Evolutionary conservation across 2,329 filamentous ascomycete genomes (phyloP), one percentile per base, ranked within the genome.

Genomic region (Curvularia hawaiiensis): DNA sequence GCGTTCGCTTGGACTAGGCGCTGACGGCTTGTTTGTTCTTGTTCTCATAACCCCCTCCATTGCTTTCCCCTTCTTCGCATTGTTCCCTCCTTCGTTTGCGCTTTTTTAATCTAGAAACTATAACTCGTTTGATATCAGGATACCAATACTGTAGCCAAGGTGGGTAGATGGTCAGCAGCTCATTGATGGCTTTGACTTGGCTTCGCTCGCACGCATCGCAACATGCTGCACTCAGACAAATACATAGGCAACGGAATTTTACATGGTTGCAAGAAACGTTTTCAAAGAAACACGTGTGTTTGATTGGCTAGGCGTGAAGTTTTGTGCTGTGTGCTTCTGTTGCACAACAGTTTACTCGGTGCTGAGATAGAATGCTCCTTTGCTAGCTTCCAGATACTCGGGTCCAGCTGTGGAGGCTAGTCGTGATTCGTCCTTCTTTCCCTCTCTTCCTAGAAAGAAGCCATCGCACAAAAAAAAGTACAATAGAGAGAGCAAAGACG

Each of bases 131-230:
- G 20, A 46, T 38, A 30, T 31, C 11, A 52, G 43, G 54, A 56
- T 56, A 56, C 49, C 54, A 56, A 44, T 16, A 14, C 35, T 31
- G 30, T 31, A 52, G 33, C 49, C 43, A 39, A 50, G 45, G 20
- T n/a, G 11, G 30, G 30, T 31, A 31, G 30, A 31, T 31, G 10
- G 45, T 18, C 35, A 9, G 35, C 35, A 35, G 2, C 14, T 38
- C 5, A 18, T 38, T 5, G 22, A 24, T 24, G 35, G 14, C 14
- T 18, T 38, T 5, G 30, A 31, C 35, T 38, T 38, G 35, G 35
- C 35, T 35, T 14, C 18, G 22, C 33, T 52, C 46, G 49, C 49
- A 39, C 30, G 30, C 9, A 28, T 39, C n/a, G 33, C n/a, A 28
- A 40, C n/a, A 40, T 28, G 41, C 24, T 44, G 38, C 33, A 26